These are phyloP conservation scores for Annulohypoxylon bovei DNA, from an alignment of 495 filamentous ascomycete species.

Conservation along the genomic window DNA sequence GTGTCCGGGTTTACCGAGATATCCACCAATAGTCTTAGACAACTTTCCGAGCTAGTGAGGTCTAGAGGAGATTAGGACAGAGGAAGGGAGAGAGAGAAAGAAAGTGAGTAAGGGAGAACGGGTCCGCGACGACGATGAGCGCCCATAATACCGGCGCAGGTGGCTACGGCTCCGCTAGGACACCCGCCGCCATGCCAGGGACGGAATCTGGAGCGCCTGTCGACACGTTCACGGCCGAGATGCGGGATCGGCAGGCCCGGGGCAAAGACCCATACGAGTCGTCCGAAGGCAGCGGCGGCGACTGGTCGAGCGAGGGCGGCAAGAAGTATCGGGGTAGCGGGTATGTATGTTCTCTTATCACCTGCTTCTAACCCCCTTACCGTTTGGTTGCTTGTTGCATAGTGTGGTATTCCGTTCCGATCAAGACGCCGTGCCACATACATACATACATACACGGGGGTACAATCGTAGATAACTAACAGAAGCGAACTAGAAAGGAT, in stretches of 20 bases:
- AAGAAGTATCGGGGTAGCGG: constrained; percentile 15
- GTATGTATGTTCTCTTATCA: constrained; percentile 8
- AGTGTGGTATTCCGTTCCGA: neutral
- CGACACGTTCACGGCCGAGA: constrained; percentile 48
- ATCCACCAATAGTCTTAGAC: constrained; percentile 6
- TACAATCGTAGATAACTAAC: neutral
- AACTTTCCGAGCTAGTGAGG: neutral
- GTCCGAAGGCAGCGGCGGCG: constrained; percentile 43
- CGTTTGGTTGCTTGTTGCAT: neutral
- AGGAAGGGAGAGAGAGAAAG: neutral
- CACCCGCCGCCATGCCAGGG: neutral
- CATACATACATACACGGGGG: neutral
- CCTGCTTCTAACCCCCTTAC: neutral
- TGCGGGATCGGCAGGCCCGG: constrained; percentile 64
- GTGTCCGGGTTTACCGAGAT: constrained; percentile 6
- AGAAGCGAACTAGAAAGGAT: neutral
- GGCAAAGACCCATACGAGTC: constrained; percentile 60
- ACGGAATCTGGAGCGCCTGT: neutral
- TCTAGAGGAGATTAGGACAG: neutral
- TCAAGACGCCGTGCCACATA: neutral
- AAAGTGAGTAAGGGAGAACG: neutral
- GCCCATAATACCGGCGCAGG: constrained; percentile 1
- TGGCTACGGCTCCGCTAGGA: constrained; percentile 10
- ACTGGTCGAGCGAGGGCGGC: constrained; percentile 15
- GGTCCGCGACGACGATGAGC: constrained; percentile 5